phyloP scores from a whole-genome alignment of 345 rosid species.

The Leavenworthia alabamica region DNA sequence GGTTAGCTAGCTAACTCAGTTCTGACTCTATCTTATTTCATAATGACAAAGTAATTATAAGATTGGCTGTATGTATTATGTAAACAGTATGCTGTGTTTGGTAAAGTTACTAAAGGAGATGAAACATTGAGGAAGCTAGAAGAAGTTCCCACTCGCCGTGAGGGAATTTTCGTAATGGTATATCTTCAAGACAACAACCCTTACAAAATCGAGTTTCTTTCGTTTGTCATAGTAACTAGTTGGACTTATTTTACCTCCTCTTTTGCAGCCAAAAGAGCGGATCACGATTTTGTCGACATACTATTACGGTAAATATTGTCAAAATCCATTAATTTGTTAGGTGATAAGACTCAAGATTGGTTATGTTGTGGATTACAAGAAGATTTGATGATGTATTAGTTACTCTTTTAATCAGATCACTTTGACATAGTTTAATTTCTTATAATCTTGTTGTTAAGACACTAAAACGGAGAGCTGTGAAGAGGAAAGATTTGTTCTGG shows the following conservation, averaged over 20 bases:
- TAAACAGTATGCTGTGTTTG: slow-evolving; percentile 87
- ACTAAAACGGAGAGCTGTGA: slow-evolving; percentile 63
- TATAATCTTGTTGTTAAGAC: slow-evolving; percentile 47
- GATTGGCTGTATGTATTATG: slow-evolving; percentile 7
- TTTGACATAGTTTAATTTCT: background rate
- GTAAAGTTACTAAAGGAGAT: slow-evolving; percentile 90
- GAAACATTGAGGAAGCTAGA: slow-evolving; percentile 84
- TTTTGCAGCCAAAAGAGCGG: slow-evolving; percentile 54
- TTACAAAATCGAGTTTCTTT: background rate
- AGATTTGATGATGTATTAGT: background rate
- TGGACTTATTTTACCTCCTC: background rate
- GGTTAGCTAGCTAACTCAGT: slow-evolving; percentile 36
- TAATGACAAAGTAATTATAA: background rate
- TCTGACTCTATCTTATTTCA: background rate
- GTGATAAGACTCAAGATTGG: slow-evolving; percentile 10
- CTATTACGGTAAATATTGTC: slow-evolving; percentile 36
- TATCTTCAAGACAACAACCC: background rate
- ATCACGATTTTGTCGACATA: slow-evolving; percentile 81
- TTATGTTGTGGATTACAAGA: slow-evolving; percentile 7
- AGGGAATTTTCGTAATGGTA: slow-evolving; percentile 97
- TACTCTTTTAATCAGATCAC: slow-evolving; percentile 2
- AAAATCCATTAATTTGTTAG: slow-evolving; percentile 7
- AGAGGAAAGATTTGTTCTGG: slow-evolving; percentile 53
- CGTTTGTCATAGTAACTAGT: background rate
- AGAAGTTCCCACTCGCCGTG: slow-evolving; percentile 77